phyloP scores from a whole-genome alignment of 1,284 basidiomycete species.

The Rhodotorula sp. region DNA sequence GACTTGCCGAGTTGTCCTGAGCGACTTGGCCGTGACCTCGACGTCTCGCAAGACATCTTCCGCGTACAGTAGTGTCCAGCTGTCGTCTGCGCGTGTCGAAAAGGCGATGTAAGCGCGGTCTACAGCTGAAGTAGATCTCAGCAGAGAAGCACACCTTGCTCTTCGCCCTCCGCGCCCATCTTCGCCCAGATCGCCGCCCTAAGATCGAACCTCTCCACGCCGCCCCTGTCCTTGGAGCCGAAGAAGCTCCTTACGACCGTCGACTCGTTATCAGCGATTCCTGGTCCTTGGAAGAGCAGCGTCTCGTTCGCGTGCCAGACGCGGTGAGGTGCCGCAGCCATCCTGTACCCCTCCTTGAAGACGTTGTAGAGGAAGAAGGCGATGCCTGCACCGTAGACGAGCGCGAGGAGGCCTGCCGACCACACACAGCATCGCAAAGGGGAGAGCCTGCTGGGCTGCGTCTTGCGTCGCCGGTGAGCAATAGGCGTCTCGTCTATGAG shows the following conservation, averaged over 20 bases:
- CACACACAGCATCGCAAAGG: no score
- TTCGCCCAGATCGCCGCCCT: slow-evolving; percentile 3
- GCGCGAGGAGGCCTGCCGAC: background rate
- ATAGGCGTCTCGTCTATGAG: no score
- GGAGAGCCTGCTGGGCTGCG: no score
- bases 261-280: background rate
- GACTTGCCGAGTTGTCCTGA: no score
- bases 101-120: no score
- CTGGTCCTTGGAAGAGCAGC: background rate
- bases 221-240: background rate
- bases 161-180: background rate
- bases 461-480: no score
- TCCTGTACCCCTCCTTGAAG: background rate
- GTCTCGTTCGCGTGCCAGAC: background rate
- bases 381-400: background rate
- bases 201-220: slow-evolving; percentile 3
- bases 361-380: background rate
- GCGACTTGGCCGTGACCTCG: no score
- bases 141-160: background rate
- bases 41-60: no score
- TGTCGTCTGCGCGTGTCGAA: no score
- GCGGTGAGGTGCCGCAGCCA: background rate
- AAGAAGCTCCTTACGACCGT: slow-evolving; percentile 4
- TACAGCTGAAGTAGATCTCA: background rate
- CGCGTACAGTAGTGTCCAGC: no score